Base-by-base conservation (phyloP, 2,329 filamentous ascomycete genomes). In the Epichloe uncinata region DNA sequence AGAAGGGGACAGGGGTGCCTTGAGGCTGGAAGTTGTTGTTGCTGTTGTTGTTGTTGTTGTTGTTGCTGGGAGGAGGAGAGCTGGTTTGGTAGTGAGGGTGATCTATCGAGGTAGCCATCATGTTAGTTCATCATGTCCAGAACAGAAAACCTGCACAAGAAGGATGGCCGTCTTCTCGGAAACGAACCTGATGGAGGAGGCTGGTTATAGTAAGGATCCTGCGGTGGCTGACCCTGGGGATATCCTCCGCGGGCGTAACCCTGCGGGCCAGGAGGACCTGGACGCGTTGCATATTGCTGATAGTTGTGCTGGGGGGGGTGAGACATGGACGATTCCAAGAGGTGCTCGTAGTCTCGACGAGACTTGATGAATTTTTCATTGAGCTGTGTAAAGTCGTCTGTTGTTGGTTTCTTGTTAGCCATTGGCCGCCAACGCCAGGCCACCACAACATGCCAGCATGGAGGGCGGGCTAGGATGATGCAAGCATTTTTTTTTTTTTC, bases 361-460 rank as follows among this genome's bases (percentile, higher is more conserved):
- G 93, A 93, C 69, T 98, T 98, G 74, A 98, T 97, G 67, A 98
- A 98, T 70, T 97, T 97, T 67, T 98, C 93, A 62, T 98, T 98
- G 54, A 98, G 73, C 64, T 97, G 91, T 2, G 93, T 96, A 63
- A 98, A 97, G 66, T 98, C 93, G 68, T 98, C 93, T 95, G 9
- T 43, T 5, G 18, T 16, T 3, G 33, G 57, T 63, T 44, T 26
- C 42, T 46, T 42, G 22, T 45, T 18, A 22, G 20, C 18, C 20
- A 13, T 18, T 38, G 9, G 11, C 18, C n/a, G 18, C n/a, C 18
- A 7, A 12, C 18, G 16, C 26, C 26, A 9, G 26, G 26, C 26
- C 15, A 12, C 22, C 6, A 9, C 7, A 40, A 40, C 12, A 18
- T 1, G 6, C 15, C 13, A 15, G 11, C 8, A 30, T 18, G 12